These are phyloP conservation scores for Xylaria sp. DNA, from an alignment of 2,329 filamentous ascomycete genomes.

Conservation along the genomic window DNA sequence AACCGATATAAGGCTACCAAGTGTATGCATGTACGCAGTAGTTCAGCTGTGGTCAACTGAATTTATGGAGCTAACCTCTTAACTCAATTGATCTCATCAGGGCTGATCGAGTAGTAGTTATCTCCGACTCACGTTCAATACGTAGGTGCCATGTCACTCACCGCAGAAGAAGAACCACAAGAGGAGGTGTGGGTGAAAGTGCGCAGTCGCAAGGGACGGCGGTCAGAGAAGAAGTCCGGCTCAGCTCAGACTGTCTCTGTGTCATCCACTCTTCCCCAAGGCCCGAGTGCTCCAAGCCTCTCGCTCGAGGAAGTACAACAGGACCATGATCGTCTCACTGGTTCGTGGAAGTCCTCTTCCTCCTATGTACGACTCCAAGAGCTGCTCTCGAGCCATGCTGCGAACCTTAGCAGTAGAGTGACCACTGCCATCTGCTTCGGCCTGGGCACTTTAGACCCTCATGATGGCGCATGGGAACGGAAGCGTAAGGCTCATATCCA, in stretches of 20 bases:
- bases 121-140: background rate
- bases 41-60: too few relatives aligned
- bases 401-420: conserved; percentile 41
- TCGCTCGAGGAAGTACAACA: conserved; percentile 42
- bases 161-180: conserved; percentile 17
- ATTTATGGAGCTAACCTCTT: background rate
- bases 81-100: background rate
- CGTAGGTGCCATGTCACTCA: conserved; percentile 12
- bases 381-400: conserved; percentile 46
- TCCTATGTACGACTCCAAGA: conserved; percentile 51
- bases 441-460: conserved; percentile 65
- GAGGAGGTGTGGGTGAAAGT: conserved; percentile 43
- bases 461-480: conserved; percentile 58
- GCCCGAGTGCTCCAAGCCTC: conserved; percentile 35
- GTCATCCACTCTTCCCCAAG: background rate
- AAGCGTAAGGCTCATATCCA: conserved; percentile 63
- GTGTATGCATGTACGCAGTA: background rate
- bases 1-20: too few relatives aligned
- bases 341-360: conserved; percentile 46
- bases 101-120: background rate
- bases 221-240: background rate
- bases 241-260: background rate
- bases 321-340: conserved; percentile 41
- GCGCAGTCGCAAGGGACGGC: conserved; percentile 38
- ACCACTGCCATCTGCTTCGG: conserved; percentile 65